Conservation (phyloP, 768 basidiomycete species). For the Lactarius vividus region DNA sequence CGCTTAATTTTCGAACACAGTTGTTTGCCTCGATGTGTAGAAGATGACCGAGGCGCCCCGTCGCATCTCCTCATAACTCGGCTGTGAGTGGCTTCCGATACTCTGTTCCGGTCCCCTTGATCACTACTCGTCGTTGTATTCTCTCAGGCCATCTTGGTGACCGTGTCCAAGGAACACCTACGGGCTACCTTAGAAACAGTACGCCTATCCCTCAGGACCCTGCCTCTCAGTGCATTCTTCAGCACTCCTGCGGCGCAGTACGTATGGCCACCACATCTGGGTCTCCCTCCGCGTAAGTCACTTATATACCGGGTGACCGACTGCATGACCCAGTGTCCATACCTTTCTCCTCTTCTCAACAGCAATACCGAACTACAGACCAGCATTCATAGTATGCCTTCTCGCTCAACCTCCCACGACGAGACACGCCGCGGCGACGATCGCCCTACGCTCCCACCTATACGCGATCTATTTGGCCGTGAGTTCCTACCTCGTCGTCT, state of each 20-base stretch:
- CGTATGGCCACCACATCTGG: constrained; percentile 9
- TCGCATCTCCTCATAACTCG: constrained; percentile 25
- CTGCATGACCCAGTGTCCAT: constrained; percentile 1
- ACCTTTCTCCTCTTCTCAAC: constrained; percentile 6
- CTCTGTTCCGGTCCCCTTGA: constrained; percentile 27
- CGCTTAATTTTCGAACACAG: constrained; percentile 23
- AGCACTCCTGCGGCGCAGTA: constrained; percentile 1
- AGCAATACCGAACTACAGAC: neutral
- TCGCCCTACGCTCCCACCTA: constrained; percentile 29
- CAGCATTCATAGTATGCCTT: constrained; percentile 17
- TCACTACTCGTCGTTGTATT: constrained; percentile 13
- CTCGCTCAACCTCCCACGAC: constrained; percentile 19
- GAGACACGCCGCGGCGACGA: constrained; percentile 24
- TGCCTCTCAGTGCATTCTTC: constrained; percentile 4
- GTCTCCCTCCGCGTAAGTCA: constrained; percentile 14
- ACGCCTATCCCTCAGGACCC: neutral
- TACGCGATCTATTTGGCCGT: constrained; percentile 28
- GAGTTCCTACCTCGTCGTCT: constrained; percentile 2
- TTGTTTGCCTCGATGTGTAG: constrained; percentile 20
- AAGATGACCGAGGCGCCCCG: constrained; percentile 10
- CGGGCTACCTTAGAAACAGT: constrained; percentile 21
- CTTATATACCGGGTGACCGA: constrained; percentile 12
- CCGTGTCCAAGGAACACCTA: constrained; percentile 26
- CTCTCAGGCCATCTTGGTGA: constrained; percentile 22
- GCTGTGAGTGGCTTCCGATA: neutral